A percentile compares a stretch with the other conserved stretches of the same genome.
These are phyloP conservation scores for Sugiyamaella boreocaroliniensis DNA, from an alignment of 805 yeast genomes.

Conservation along the genomic window DNA sequence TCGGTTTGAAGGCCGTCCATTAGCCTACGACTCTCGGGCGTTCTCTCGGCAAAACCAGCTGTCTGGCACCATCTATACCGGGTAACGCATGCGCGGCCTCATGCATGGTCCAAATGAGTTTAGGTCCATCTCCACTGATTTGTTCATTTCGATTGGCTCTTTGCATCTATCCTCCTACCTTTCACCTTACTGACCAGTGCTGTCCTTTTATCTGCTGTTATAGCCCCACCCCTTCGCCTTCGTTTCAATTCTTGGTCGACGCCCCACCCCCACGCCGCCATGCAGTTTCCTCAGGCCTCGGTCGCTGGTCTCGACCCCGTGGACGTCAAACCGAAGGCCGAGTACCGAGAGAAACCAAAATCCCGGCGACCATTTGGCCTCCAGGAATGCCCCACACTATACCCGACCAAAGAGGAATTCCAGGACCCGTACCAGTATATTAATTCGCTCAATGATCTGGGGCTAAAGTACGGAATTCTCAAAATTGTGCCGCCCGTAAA, in stretches of 20 bases:
- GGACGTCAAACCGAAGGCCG: slow-evolving; percentile 10
- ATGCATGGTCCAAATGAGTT: not conserved
- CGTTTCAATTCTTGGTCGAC: not conserved
- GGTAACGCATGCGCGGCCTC: not conserved
- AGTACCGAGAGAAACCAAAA: slow-evolving; percentile 19
- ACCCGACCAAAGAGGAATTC: slow-evolving; percentile 51
- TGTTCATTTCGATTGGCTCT: not conserved
- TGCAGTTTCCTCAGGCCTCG: not conserved
- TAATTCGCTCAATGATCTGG: slow-evolving; percentile 46
- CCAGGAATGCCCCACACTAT: slow-evolving; percentile 48
- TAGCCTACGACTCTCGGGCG: too few relatives aligned
- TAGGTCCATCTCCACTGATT: not conserved
- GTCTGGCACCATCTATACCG: not conserved
- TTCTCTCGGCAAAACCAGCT: too few relatives aligned
- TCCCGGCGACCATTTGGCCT: slow-evolving; percentile 29
- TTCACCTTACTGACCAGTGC: not conserved
- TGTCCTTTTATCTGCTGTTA: not conserved
- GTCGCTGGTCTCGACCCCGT: slow-evolving; percentile 14
- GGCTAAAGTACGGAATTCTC: slow-evolving; percentile 62
- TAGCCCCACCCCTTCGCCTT: not conserved
- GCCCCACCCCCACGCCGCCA: not conserved
- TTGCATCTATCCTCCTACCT: not conserved
- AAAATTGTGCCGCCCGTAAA: slow-evolving; percentile 59
- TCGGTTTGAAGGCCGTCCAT: too few relatives aligned
- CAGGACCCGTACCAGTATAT: slow-evolving; percentile 61